A percentile compares a stretch with the other conserved stretches of the same genome.
phyloP scores from a whole-genome alignment of 257 asterid species.

The Schizonepeta tenuifolia region DNA sequence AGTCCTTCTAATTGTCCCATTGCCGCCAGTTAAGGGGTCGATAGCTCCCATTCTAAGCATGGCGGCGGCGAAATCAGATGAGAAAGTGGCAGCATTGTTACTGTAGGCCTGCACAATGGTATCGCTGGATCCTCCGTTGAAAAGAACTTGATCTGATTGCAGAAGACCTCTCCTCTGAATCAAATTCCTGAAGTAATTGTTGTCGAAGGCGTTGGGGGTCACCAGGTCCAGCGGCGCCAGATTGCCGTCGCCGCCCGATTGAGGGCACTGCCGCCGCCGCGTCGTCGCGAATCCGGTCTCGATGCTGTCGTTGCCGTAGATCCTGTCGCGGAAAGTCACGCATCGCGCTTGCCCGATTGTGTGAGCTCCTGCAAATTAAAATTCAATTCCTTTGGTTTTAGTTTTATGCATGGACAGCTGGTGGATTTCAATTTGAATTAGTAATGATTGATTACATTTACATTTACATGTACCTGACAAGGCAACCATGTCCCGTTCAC shows the following conservation, averaged over 20 bases:
- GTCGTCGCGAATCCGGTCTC: slow-evolving; percentile 41
- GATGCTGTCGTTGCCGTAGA: slow-evolving; percentile 39
- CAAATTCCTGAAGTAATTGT: slow-evolving; percentile 42
- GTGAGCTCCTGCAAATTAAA: slow-evolving; percentile 44
- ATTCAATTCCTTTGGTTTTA: too few species aligned
- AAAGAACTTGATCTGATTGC: slow-evolving; percentile 35
- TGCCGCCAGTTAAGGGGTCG: slow-evolving; percentile 19
- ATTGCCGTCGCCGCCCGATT: slow-evolving; percentile 20
- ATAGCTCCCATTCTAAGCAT: slow-evolving; percentile 46
- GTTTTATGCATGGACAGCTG: too few species aligned
- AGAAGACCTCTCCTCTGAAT: slow-evolving; percentile 40
- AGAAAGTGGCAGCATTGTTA: slow-evolving; percentile 33
- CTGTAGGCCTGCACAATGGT: slow-evolving; percentile 39
- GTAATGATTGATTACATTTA: too few species aligned
- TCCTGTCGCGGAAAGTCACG: slow-evolving; percentile 32
- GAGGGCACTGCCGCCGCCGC: slow-evolving; percentile 38
- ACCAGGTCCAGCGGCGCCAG: slow-evolving; percentile 38
- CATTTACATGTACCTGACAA: too few species aligned
- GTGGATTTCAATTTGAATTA: too few species aligned
- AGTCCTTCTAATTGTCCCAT: slow-evolving; percentile 34
- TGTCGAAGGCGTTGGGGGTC: slow-evolving; percentile 31
- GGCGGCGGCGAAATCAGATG: slow-evolving; percentile 38
- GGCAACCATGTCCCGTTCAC: slow-evolving; percentile 40
- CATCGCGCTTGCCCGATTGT: slow-evolving; percentile 46
- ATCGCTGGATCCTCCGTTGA: slow-evolving; percentile 35